Evolutionary conservation across 768 basidiomycete genomes (phyloP).

Genomic region (Inosperma sp.): DNA sequence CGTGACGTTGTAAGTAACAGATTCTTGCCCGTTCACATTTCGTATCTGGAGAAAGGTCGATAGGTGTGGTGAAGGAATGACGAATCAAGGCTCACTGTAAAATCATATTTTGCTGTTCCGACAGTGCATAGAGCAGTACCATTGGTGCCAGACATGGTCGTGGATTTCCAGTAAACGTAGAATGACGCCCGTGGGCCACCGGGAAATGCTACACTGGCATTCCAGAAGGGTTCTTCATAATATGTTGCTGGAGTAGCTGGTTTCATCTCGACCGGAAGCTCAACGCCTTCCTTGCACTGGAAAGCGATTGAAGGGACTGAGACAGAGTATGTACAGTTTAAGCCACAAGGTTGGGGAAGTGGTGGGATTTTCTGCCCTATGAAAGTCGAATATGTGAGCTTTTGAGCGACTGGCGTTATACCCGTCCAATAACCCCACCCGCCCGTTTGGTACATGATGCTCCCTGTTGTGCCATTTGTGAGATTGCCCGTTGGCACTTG

Average conservation of each 20-base stretch:
- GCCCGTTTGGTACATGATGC: background rate
- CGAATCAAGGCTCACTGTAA: background rate
- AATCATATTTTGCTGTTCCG: background rate
- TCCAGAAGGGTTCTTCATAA: background rate
- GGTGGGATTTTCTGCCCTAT: conserved; percentile 1
- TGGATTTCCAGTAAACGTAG: conserved; percentile 3
- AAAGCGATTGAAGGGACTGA: background rate
- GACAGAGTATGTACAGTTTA: background rate
- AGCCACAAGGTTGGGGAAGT: background rate
- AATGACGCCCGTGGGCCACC: background rate
- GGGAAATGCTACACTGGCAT: background rate
- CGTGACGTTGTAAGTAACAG: background rate
- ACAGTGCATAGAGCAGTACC: background rate
- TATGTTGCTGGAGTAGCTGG: background rate
- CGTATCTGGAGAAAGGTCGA: background rate
- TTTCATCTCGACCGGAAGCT: background rate
- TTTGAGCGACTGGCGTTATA: background rate
- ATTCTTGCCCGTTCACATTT: background rate
- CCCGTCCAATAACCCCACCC: background rate
- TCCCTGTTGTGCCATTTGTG: background rate
- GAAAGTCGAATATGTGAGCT: background rate
- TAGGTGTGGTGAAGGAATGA: background rate
- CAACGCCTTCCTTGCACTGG: background rate
- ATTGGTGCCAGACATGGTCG: background rate
- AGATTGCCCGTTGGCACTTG: background rate